Evolutionary conservation across 2,329 filamentous ascomycete species (phyloP), one percentile per base, ranked within the genome.

Genomic region (Talaromyces piceae): DNA sequence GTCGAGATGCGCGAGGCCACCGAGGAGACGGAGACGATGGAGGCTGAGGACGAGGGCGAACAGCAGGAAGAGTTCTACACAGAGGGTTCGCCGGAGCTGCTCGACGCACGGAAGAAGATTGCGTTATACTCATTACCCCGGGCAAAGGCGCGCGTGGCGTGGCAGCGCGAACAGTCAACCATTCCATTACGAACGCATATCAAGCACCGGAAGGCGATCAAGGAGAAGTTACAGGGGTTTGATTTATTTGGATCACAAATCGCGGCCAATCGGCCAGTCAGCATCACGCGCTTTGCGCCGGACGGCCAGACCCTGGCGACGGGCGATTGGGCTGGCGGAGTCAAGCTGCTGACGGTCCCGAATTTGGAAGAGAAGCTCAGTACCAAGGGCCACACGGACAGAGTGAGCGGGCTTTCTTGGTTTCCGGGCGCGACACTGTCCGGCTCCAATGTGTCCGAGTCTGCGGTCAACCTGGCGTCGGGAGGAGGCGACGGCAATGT

Each of bases 41-140:
- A 85, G 59, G 87, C 94, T 58, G 90, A 96, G 64, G 93, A 98
- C 61, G 83, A 81, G 45, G 84, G 77, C 2, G 88, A 91, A 49
- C 82, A 85, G 59, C 87, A 94, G 58, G 90, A 97, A 63, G 93
- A 98, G 60, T 98, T 96, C 68, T 98, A 96, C 67, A 95, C 91
- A 0, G 80, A 87, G 60, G 93, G 93, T 3, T 81, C 83, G 1
- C 76, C 81, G 3, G 83, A 84, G 37, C 75, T 98, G 22, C 72
- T 95, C 4, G 77, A 86, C 47, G 88, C 89, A 2, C 80, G 93
- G 54, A 82, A 83, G 61, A 79, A 85, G 23, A 90, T 98, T 55
- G 89, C 91, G 5, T 77, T 79, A 43, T 97, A 85, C 68, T 95
- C 90, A 5, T 72, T 98, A 45, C 89, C 90, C 1, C 78, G 88